Evolutionary conservation across 441 rosid species (phyloP).

Genomic region (Populus hybrid): DNA sequence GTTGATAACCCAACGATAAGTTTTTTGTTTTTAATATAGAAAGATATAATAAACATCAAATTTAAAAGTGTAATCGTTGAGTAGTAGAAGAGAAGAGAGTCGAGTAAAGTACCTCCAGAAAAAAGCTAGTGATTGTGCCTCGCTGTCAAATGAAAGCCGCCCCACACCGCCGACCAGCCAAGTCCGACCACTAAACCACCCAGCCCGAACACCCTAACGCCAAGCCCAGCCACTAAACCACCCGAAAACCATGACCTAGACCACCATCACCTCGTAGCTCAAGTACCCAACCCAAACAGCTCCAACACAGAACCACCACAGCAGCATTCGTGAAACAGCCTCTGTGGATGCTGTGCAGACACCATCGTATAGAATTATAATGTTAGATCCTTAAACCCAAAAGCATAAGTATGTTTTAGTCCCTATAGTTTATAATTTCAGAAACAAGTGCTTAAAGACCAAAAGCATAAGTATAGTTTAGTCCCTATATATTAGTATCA

Average conservation of each 20-base stretch:
- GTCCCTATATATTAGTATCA: not conserved
- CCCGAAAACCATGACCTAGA: not conserved
- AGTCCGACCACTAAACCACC: not conserved
- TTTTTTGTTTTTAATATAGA: not conserved
- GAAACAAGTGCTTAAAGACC: not conserved
- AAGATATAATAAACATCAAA: not conserved
- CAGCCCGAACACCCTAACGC: not conserved
- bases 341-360: not conserved
- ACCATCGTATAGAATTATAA: not conserved
- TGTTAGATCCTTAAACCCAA: not conserved
- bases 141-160: constrained; percentile 38
- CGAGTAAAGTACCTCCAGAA: constrained; percentile 52
- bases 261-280: not conserved
- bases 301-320: not conserved
- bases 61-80: not conserved
- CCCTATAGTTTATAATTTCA: not conserved
- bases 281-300: not conserved
- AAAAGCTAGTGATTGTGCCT: constrained; percentile 69
- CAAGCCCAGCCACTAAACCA: not conserved
- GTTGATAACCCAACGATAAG: not conserved
- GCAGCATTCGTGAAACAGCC: not conserved
- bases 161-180: not conserved
- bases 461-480: not conserved
- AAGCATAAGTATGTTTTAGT: not conserved
- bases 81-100: not conserved